Evolutionary conservation across 148 eudicot genomes (phyloP).

Genomic region (Chenopodium formosanum): DNA sequence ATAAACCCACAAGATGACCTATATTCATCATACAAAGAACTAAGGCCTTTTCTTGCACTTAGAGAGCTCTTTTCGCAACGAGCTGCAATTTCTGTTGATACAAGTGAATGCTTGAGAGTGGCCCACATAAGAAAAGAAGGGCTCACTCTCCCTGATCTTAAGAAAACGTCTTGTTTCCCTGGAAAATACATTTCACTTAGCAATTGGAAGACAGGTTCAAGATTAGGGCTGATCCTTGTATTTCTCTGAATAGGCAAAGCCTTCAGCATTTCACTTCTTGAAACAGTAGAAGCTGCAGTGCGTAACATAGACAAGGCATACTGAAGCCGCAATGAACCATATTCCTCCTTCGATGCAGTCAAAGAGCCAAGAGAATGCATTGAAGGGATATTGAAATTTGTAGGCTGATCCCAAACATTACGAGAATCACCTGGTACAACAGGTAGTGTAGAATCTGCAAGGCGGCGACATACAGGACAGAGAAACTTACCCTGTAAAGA

Average conservation of each 20-base stretch:
- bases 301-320: constrained; percentile 55
- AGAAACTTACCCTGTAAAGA: constrained; percentile 79
- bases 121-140: constrained; percentile 83
- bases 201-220: constrained; percentile 54
- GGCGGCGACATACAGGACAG: constrained; percentile 96
- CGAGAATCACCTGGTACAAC: constrained; percentile 49
- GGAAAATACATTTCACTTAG: constrained; percentile 70
- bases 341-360: constrained; percentile 21
- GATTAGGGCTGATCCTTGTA: constrained; percentile 43
- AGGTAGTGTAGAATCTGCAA: constrained; percentile 78
- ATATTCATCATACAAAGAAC: constrained; percentile 61
- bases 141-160: constrained; percentile 60
- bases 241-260: constrained; percentile 44
- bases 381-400: constrained; percentile 19
- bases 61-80: constrained; percentile 53
- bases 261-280: constrained; percentile 51
- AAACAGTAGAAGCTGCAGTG: constrained; percentile 62
- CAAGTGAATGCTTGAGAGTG: constrained; percentile 79
- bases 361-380: constrained; percentile 30
- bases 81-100: constrained; percentile 87
- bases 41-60: constrained; percentile 45
- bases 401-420: constrained; percentile 34
- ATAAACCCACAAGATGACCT: constrained; percentile 70
- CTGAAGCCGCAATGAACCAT: constrained; percentile 20
- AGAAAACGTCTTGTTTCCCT: constrained; percentile 45